Evolutionary conservation across 1,284 basidiomycete genomes (phyloP).

Genomic region (Leccinum subspadiceum): DNA sequence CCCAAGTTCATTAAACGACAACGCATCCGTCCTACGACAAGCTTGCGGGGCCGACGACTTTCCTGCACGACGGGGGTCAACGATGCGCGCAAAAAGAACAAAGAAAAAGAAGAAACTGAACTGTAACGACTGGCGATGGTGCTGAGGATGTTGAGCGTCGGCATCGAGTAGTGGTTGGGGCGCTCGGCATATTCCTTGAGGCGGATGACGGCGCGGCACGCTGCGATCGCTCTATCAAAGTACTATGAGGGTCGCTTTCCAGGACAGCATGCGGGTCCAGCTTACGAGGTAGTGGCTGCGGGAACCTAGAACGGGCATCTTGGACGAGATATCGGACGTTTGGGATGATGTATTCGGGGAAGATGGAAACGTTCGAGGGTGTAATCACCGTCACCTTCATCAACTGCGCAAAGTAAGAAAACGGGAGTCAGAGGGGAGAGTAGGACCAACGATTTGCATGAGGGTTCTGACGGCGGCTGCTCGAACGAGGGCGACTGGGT

Average conservation of each 20-base stretch:
- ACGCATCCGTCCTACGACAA: constrained; percentile 10
- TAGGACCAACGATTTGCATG: constrained; percentile 67
- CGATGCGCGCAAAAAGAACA: neutral
- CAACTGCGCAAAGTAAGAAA: constrained; percentile 49
- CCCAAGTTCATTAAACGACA: constrained; percentile 24
- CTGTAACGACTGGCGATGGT: constrained; percentile 22
- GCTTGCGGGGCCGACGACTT: constrained; percentile 15
- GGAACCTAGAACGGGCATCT: constrained; percentile 64
- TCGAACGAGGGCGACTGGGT: constrained; percentile 81
- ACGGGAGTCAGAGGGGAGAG: neutral
- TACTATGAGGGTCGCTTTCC: constrained; percentile 5
- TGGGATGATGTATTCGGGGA: constrained; percentile 93
- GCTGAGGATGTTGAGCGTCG: constrained; percentile 25
- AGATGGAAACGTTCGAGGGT: constrained; percentile 84
- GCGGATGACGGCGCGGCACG: constrained; percentile 63
- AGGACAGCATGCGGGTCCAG: neutral
- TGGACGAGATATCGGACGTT: constrained; percentile 80
- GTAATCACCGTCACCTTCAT: constrained; percentile 87
- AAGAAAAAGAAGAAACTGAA: constrained; percentile 2
- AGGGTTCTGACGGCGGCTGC: constrained; percentile 77
- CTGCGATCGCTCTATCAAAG: constrained; percentile 37
- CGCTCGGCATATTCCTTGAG: constrained; percentile 45
- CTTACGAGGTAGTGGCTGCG: constrained; percentile 63
- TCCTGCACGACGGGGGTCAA: constrained; percentile 9
- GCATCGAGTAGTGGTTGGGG: constrained; percentile 12